Conservation (phyloP, 331 rosid species). For the Cydonia oblonga region DNA sequence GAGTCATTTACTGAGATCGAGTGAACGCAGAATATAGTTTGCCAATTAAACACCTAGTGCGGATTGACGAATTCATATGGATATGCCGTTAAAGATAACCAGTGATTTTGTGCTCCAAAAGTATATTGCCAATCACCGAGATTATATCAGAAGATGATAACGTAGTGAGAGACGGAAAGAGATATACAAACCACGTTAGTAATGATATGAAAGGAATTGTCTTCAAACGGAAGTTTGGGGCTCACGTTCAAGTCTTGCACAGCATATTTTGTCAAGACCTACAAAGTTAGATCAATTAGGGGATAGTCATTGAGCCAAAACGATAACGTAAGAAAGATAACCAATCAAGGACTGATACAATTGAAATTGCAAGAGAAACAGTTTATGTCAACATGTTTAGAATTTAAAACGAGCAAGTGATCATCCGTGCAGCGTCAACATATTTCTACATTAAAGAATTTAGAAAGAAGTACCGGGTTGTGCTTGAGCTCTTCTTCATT, state of each 20-base stretch:
- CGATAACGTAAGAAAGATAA: background rate
- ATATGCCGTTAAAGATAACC: background rate
- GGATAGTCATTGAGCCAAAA: background rate
- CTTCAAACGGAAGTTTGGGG: constrained; percentile 62
- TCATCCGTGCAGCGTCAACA: background rate
- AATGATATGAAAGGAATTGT: constrained; percentile 56
- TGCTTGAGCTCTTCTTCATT: constrained; percentile 73
- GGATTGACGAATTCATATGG: background rate
- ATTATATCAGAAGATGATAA: background rate
- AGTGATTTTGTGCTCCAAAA: background rate
- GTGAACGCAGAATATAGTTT: background rate
- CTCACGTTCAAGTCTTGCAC: constrained; percentile 68
- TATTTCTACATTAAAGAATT: background rate
- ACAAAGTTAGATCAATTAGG: constrained; percentile 7
- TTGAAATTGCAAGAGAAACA: background rate
- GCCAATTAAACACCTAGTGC: background rate
- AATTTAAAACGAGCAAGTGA: background rate
- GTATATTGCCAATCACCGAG: background rate
- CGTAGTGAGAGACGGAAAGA: background rate
- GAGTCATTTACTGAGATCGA: background rate
- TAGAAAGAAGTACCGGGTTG: constrained; percentile 37
- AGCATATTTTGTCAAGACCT: constrained; percentile 62
- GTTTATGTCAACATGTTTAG: background rate
- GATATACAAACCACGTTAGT: constrained; percentile 51
- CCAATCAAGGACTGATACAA: background rate